Evolutionary conservation across 2,329 filamentous ascomycete species (phyloP), one percentile per base, ranked within the genome.

Genomic region (Epichloe bromicola): DNA sequence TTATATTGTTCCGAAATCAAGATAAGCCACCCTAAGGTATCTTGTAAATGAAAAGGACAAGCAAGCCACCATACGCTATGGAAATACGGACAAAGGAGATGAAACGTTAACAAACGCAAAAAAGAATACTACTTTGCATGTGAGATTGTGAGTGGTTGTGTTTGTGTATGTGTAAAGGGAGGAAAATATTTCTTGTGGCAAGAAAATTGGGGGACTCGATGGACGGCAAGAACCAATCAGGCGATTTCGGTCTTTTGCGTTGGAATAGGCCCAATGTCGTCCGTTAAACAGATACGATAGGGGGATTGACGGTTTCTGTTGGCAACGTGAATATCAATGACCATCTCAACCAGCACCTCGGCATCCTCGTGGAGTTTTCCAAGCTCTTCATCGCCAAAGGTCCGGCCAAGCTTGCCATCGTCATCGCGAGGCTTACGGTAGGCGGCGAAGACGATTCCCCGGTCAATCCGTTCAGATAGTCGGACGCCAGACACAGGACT

Each of bases 361-460:
- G 75, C 76, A 54, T 79, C 75, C 20, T 63, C 61, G 52, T 73
- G 65, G 8, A 80, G 63, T 17, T 65, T 65, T 8, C 67, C 67
- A 2, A 79, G 69, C 56, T 77, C 72, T 7, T 63, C 63, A 11
- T 64, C 60, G 20, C 53, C 58, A 34, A 65, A 65, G 51, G 61
- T 64, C 45, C 66, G 66, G 12, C 63, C 63, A 12, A 65, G 59
- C 40, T 65, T 63, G 33, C 59, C 61, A 15, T 66, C 66, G 23
- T 69, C 69, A 7, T 59, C 60, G 41, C 66, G 64, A 15, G 74
- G 72, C 54, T 73, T 73, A 20, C 75, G 69, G 56, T 79, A 79
- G 0, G 74, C 76, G 1, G 75, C 76, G 50, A 80, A 80, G 5
- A 79, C 71, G 52, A 80, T 74, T 44, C 76, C 76, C 34, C 74